Conservation (phyloP, 2,329 filamentous ascomycete species). For the Monosporascus cannonballus region DNA sequence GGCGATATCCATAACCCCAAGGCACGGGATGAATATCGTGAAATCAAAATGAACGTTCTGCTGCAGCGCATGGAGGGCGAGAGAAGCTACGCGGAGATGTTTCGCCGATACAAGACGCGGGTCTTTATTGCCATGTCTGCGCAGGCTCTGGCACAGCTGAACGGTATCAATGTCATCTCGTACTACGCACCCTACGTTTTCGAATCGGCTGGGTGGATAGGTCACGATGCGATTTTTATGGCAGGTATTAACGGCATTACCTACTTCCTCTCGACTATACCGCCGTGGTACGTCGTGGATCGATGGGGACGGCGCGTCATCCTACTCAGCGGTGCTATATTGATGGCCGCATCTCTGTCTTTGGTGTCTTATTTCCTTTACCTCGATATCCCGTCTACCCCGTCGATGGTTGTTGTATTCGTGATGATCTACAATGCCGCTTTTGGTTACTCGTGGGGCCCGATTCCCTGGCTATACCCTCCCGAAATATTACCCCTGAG, state of each 20-base stretch:
- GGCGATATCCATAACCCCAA: slow-evolving; percentile 92
- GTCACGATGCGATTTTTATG: slow-evolving; percentile 89
- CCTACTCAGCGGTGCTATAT: slow-evolving; percentile 79
- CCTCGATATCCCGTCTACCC: slow-evolving; percentile 73
- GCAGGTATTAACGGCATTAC: slow-evolving; percentile 90
- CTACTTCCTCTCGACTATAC: slow-evolving; percentile 86
- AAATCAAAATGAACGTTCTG: slow-evolving; percentile 98
- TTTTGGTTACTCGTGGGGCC: slow-evolving; percentile 92
- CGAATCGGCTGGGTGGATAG: slow-evolving; percentile 92
- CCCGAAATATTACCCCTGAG: slow-evolving; percentile 97
- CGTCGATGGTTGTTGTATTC: slow-evolving; percentile 80
- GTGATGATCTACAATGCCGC: slow-evolving; percentile 99
- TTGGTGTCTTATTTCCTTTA: slow-evolving; percentile 93
- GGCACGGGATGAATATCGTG: slow-evolving; percentile 91
- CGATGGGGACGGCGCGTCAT: slow-evolving; percentile 85
- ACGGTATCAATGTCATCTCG: slow-evolving; percentile 98
- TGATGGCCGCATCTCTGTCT: slow-evolving; percentile 84
- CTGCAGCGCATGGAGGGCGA: slow-evolving; percentile 92
- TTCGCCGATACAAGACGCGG: slow-evolving; percentile 81
- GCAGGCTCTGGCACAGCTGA: slow-evolving; percentile 89
- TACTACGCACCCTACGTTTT: slow-evolving; percentile 98
- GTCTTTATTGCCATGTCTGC: slow-evolving; percentile 99
- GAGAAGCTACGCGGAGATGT: slow-evolving; percentile 89
- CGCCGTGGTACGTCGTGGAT: slow-evolving; percentile 96
- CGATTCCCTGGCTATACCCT: slow-evolving; percentile 96